Evolutionary conservation across 1,284 basidiomycete species (phyloP).

Genomic region (Waitea zeae): DNA sequence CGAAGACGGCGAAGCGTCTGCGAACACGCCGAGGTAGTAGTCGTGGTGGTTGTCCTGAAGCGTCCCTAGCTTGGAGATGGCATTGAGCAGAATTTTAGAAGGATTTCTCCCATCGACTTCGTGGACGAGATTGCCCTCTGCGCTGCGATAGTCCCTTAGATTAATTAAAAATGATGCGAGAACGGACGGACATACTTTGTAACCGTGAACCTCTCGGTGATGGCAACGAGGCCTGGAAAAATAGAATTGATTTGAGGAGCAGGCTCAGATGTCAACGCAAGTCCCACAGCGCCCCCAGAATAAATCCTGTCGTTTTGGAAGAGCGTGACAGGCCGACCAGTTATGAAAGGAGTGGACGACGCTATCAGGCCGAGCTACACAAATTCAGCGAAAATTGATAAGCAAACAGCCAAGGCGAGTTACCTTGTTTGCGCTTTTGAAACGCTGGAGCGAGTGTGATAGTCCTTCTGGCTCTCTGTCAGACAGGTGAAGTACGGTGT

Average conservation of each 20-base stretch:
- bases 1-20: conserved; percentile 12
- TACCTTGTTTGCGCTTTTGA: conserved; percentile 36
- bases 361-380: conserved; percentile 53
- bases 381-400: background rate
- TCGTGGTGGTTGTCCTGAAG: conserved; percentile 42
- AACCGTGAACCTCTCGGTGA: conserved; percentile 37
- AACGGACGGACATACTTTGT: conserved; percentile 24
- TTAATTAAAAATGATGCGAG: conserved; percentile 1
- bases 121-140: conserved; percentile 69
- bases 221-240: conserved; percentile 30
- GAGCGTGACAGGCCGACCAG: conserved; percentile 64
- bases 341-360: conserved; percentile 74
- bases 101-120: conserved; percentile 49
- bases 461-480: conserved; percentile 49
- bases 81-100: conserved; percentile 45
- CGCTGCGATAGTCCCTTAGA: conserved; percentile 24
- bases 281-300: conserved; percentile 56
- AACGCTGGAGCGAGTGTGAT: conserved; percentile 25
- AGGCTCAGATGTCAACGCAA: conserved; percentile 27
- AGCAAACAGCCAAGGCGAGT: conserved; percentile 7
- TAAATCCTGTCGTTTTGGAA: conserved; percentile 41
- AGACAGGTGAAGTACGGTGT: conserved; percentile 40
- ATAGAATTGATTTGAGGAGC: conserved; percentile 14
- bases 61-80: conserved; percentile 25
- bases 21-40: conserved; percentile 42